A percentile compares a stretch with the other conserved stretches of the same genome.
phyloP scores from a whole-genome alignment of 2,329 filamentous ascomycete genomes.

The Emmonsiellopsis sp. region DNA sequence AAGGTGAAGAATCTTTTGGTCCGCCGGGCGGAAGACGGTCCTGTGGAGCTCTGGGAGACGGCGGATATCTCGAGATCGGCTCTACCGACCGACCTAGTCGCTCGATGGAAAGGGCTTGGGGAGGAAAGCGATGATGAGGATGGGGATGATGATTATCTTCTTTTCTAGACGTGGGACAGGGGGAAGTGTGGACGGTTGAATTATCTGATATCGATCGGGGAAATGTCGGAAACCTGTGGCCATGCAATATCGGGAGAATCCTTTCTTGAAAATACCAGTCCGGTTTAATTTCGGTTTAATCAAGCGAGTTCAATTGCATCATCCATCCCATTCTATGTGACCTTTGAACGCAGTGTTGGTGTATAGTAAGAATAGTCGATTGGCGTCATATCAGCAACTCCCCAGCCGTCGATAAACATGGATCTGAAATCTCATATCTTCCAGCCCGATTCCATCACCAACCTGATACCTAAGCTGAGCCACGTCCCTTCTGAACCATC shows the following conservation, averaged over 20 bases:
- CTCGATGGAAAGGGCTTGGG: not conserved
- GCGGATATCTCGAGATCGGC: not conserved
- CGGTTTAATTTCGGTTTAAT: no score
- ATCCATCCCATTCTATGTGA: no score
- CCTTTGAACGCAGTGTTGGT: no score
- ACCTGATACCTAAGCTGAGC: constrained; percentile 65
- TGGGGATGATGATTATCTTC: not conserved
- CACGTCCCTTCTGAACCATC: constrained; percentile 71
- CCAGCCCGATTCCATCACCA: constrained; percentile 74
- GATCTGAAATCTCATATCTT: constrained; percentile 93
- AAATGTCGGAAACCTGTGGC: no score
- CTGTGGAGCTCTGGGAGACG: constrained; percentile 1
- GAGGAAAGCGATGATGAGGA: not conserved
- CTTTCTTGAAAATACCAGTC: no score
- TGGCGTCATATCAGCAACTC: not conserved
- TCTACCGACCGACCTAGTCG: constrained; percentile 4
- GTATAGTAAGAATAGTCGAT: no score
- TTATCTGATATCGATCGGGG: not conserved
- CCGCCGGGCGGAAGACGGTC: not conserved
- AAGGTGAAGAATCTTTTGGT: constrained; percentile 2
- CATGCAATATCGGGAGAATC: no score
- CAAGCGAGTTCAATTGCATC: no score
- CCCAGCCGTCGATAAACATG: constrained; percentile 59
- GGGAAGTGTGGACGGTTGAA: not conserved
- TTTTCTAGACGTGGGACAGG: not conserved